Evolutionary conservation across 2,329 filamentous ascomycete species (phyloP).

Genomic region (Cyanodermella asteris): DNA sequence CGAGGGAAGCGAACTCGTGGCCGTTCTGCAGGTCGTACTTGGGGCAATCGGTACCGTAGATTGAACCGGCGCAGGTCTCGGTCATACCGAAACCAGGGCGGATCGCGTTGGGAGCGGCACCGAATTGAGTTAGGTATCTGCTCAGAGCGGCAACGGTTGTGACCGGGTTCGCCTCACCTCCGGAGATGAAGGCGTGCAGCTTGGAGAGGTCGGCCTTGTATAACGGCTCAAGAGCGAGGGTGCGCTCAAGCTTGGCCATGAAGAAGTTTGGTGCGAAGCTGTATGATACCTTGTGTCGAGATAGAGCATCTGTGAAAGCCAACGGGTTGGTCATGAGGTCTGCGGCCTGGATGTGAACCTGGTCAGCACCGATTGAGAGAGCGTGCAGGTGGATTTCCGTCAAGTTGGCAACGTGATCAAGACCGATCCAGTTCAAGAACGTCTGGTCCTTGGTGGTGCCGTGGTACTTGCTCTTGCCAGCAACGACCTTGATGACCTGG

Average conservation of each 20-base stretch:
- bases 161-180: constrained; percentile 18
- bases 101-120: constrained; percentile 11
- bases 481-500: constrained; percentile 21
- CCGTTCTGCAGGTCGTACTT: constrained; percentile 2
- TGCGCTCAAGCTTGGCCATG: constrained; percentile 9
- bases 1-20: constrained; percentile 8
- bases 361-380: constrained; percentile 11
- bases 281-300: constrained; percentile 11
- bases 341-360: constrained; percentile 14
- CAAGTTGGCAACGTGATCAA: constrained; percentile 18
- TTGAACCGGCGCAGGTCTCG: constrained; percentile 6
- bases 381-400: constrained; percentile 18
- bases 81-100: constrained; percentile 9
- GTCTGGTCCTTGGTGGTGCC: constrained; percentile 9
- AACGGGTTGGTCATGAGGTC: constrained; percentile 13
- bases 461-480: constrained; percentile 17
- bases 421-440: constrained; percentile 18
- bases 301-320: constrained; percentile 12
- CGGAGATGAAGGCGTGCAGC: constrained; percentile 14
- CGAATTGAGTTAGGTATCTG: constrained; percentile 7
- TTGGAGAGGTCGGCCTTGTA: constrained; percentile 9
- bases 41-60: constrained; percentile 4
- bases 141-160: constrained; percentile 7
- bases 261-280: constrained; percentile 20
- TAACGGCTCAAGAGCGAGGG: constrained; percentile 2